Base-by-base conservation (phyloP, 306 rosid species). In the Acacia confusa region DNA sequence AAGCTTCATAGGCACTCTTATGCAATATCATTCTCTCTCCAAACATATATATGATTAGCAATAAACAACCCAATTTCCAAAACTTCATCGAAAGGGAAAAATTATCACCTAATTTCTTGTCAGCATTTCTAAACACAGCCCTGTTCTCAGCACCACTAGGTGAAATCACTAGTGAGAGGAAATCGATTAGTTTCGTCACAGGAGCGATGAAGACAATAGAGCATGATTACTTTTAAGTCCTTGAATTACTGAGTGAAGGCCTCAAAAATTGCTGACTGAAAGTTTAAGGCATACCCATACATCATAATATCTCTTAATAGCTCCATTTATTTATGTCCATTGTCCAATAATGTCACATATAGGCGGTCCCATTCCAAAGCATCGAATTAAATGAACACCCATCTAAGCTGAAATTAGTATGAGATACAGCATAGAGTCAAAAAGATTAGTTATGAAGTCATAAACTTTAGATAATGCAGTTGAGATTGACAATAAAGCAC, bases 301-400 rank as follows among this genome's bases (percentile, higher is more conserved):
- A 28, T 28, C 69, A 30, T 63, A 15, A 63, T 63, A 64, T 79
- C 63, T 53, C 76, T 79, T 45, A 70, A 45, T 76, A 72, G 69
- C 66, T 47, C 45, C 70, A 82, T 82, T 72, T 45, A 76, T 57
- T 61, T 45, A 72, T 45, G 57, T 79, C 40, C 70, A 70, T 28
- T 47, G 40, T 63, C 36, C 40, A 63, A 63, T 28, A 63, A 63
- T 30, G 41, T 45, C 73, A 79, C 55, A 43, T 11, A 25, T 30
- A 53, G 45, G 48, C 55, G 68, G 88, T 70, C 86, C 86, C 86
- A 79, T 63, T 79, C 74, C 9, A 74, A 57, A 72, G 52, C 68
- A 73, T 67, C 78, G 22, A 55, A 72, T 47, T 79, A 16, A 83
- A 77, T 72, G 82, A 45, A 8, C 84, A 74, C 68, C 68, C 79